Evolutionary conservation across 768 basidiomycete genomes (phyloP).

Genomic region (Leccinum uliginosum): DNA sequence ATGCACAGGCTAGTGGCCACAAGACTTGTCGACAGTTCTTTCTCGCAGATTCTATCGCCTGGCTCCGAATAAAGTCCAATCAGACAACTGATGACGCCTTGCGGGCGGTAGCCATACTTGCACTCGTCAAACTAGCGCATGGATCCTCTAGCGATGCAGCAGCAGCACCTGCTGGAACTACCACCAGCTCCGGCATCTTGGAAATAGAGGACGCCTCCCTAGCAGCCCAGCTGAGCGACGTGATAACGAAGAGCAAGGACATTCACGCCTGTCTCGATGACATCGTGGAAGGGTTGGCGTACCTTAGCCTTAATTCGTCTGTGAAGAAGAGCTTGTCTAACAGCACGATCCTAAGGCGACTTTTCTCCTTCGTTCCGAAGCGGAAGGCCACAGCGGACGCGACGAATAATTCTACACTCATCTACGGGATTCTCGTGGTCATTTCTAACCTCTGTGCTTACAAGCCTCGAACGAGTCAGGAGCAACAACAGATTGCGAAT

Average conservation of each 20-base stretch:
- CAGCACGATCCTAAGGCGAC: conserved; percentile 51
- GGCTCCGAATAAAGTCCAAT: conserved; percentile 61
- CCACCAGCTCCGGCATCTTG: conserved; percentile 4
- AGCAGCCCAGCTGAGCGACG: conserved; percentile 51
- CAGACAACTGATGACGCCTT: conserved; percentile 43
- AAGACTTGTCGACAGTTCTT: conserved; percentile 65
- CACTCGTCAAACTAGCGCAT: conserved; percentile 73
- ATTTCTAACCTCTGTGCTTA: conserved; percentile 71
- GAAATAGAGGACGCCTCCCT: conserved; percentile 40
- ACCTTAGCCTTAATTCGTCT: conserved; percentile 60
- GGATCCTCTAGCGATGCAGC: conserved; percentile 45
- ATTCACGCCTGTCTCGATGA: conserved; percentile 48
- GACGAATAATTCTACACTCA: conserved; percentile 45
- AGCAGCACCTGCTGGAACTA: conserved; percentile 11
- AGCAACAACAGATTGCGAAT: conserved; percentile 79
- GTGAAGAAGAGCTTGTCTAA: conserved; percentile 62
- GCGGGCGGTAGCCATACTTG: conserved; percentile 63
- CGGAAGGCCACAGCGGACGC: conserved; percentile 34
- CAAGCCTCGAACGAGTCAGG: conserved; percentile 67
- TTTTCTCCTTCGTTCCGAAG: conserved; percentile 55
- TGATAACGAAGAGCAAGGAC: conserved; percentile 40
- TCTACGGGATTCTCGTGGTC: conserved; percentile 77
- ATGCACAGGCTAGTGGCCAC: conserved; percentile 73
- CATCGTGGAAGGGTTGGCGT: conserved; percentile 82
- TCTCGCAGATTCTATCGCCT: conserved; percentile 50